phyloP scores from a whole-genome alignment of 306 rosid species.

The Arachis stenosperma region DNA sequence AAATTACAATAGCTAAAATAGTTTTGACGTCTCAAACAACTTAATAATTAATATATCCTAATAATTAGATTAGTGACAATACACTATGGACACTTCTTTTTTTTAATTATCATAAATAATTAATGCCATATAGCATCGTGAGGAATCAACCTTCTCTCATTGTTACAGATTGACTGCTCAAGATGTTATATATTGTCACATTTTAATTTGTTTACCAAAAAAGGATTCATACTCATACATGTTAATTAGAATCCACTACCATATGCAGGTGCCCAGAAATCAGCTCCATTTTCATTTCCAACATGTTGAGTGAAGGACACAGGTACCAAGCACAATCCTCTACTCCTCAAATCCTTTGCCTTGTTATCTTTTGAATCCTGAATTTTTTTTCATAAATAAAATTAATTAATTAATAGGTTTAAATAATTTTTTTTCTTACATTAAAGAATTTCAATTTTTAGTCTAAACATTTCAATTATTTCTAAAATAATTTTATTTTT shows the following conservation, averaged over 20 bases:
- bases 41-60: constrained; percentile 26
- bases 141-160: constrained; percentile 67
- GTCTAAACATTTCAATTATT: too few species aligned
- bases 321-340: constrained; percentile 87
- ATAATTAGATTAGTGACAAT: constrained; percentile 44
- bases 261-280: constrained; percentile 83
- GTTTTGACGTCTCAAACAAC: constrained; percentile 14
- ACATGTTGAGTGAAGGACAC: constrained; percentile 75
- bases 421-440: too few species aligned
- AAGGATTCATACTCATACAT: not conserved
- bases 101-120: not conserved
- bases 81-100: not conserved
- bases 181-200: constrained; percentile 52
- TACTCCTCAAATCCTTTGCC: constrained; percentile 67
- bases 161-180: constrained; percentile 67
- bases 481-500: too few species aligned
- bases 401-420: not conserved
- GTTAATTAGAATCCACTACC: constrained; percentile 52
- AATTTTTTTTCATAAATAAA: not conserved
- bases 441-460: too few species aligned
- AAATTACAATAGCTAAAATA: constrained; percentile 4
- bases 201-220: not conserved
- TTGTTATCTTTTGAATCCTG: constrained; percentile 47
- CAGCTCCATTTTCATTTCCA: constrained; percentile 81
- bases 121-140: constrained; percentile 68